Evolutionary conservation across 1,139 yeast species (phyloP), one percentile per base, ranked within the genome.

Genomic region (Meyerozyma sp.): DNA sequence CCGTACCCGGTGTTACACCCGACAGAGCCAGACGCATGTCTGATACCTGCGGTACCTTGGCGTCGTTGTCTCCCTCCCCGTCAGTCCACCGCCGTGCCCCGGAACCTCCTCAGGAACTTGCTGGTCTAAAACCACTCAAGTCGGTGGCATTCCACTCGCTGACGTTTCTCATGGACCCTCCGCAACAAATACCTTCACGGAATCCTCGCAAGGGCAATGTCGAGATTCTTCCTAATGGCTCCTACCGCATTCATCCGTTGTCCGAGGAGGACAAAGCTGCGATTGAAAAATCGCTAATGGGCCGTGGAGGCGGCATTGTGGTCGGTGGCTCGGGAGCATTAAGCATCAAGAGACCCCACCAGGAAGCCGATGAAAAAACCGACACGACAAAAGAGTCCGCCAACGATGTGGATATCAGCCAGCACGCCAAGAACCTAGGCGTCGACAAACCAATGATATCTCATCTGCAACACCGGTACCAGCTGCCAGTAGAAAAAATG

Each of bases 251-350:
- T 20, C 82, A 82, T 51, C 83, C 84, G 29, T 62, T 84, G 35
- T 67, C 81, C 2, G 81, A 84, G 20, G 84, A 81, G 42, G 90
- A 83, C 44, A 75, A 72, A 51, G 42, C 46, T 13, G 58, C 58
- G 7, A 55, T 59, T 9, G 66, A 75, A 42, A 74, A 76, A 44
- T 66, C 81, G 1, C 63, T 76, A 46, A 63, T 70, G 46, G 75
- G 81, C 0, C 67, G 73, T 20, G 83, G 84, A 23, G 81, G 84
- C n/a, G 93, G 93, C 14, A 70, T 84, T 18, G 89, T 84, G 3
- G 91, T 85, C 32, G 94, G 94, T 27, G 94, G 94, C 1, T 70
- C 86, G 5, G 89, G 88, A 0, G 81, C 84, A 37, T 63, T 83
- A 42, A 78, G 75, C 39, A 56, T 70, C 47, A 58, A 56, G 27